Percentiles rank a stretch among this genome's conserved stretches.
These are phyloP conservation scores for Chlorella variabilis DNA, from an alignment of 163 green algal genomes.

Conservation along the genomic window DNA sequence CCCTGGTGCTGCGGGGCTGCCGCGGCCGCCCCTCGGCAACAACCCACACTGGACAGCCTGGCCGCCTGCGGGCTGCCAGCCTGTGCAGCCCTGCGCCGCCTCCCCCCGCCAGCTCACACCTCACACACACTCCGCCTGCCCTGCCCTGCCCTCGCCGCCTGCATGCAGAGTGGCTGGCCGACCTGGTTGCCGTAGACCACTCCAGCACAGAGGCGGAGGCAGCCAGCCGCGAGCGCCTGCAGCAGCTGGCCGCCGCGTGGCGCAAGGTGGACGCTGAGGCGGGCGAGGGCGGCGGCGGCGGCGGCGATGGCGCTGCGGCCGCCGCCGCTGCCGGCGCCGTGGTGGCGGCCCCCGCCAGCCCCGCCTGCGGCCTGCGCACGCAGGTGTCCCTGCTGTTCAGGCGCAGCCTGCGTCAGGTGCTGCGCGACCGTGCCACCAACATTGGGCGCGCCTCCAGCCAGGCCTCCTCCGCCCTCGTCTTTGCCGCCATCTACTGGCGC, in stretches of 20 bases:
- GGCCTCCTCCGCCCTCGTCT: slow-evolving; percentile 84
- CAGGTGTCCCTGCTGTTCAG: slow-evolving; percentile 78
- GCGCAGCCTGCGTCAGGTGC: slow-evolving; percentile 85
- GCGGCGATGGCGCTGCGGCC: background rate
- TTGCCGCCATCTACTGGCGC: slow-evolving; percentile 92
- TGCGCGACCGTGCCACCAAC: slow-evolving; percentile 84
- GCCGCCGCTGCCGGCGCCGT: background rate
- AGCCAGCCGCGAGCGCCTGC: slow-evolving; percentile 46
- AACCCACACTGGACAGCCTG: background rate
- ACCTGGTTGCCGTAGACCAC: slow-evolving; percentile 86
- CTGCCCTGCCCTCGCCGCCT: background rate
- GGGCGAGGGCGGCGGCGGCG: too few species aligned
- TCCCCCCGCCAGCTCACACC: background rate
- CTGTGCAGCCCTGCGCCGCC: background rate
- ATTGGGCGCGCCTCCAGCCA: slow-evolving; percentile 64
- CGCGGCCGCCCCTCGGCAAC: too few species aligned
- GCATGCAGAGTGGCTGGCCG: slow-evolving; percentile 82
- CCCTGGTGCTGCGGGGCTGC: too few species aligned
- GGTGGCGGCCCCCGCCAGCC: background rate
- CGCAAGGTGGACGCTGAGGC: background rate
- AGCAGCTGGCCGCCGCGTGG: slow-evolving; percentile 50
- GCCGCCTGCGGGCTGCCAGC: background rate
- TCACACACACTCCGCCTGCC: background rate
- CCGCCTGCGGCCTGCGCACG: background rate
- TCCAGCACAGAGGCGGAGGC: slow-evolving; percentile 59